Percentiles rank a stretch among this genome's conserved stretches.
These are phyloP conservation scores for Juglanconis juglandina DNA, from an alignment of 2,329 filamentous ascomycete species.

Conservation along the genomic window DNA sequence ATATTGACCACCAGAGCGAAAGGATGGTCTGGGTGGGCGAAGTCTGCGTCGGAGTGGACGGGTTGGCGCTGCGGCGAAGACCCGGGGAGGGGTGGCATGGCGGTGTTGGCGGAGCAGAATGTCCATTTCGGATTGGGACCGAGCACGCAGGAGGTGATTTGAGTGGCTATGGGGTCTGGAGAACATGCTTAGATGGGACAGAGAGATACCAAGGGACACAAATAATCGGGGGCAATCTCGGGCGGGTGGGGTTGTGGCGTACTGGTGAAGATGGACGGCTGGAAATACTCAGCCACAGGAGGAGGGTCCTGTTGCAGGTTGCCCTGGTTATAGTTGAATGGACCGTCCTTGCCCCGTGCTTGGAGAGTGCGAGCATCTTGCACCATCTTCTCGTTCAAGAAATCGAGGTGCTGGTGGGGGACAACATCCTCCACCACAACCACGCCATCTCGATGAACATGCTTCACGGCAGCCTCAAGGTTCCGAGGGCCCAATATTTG, in stretches of 20 bases:
- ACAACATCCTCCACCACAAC: constrained; percentile 55
- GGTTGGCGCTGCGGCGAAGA: constrained; percentile 44
- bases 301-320: constrained; percentile 62
- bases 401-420: constrained; percentile 47
- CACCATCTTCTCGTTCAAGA: constrained; percentile 57
- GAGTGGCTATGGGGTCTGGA: constrained; percentile 50
- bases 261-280: constrained; percentile 53
- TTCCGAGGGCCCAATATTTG: constrained; percentile 42
- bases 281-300: constrained; percentile 46
- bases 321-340: constrained; percentile 61
- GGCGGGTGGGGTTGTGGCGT: constrained; percentile 18
- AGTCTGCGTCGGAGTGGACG: constrained; percentile 59
- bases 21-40: constrained; percentile 49
- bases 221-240: too few species aligned
- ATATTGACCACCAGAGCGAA: constrained; percentile 56
- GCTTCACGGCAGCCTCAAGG: constrained; percentile 52
- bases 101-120: constrained; percentile 57
- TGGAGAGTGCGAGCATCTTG: constrained; percentile 52
- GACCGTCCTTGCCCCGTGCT: constrained; percentile 48
- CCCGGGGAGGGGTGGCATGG: constrained; percentile 47
- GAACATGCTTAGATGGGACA: neutral
- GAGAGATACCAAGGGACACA: too few species aligned
- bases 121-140: constrained; percentile 54
- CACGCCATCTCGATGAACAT: constrained; percentile 51
- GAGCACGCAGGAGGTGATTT: constrained; percentile 52